phyloP scores from a whole-genome alignment of 768 basidiomycete genomes.

The Lactarius indigo region DNA sequence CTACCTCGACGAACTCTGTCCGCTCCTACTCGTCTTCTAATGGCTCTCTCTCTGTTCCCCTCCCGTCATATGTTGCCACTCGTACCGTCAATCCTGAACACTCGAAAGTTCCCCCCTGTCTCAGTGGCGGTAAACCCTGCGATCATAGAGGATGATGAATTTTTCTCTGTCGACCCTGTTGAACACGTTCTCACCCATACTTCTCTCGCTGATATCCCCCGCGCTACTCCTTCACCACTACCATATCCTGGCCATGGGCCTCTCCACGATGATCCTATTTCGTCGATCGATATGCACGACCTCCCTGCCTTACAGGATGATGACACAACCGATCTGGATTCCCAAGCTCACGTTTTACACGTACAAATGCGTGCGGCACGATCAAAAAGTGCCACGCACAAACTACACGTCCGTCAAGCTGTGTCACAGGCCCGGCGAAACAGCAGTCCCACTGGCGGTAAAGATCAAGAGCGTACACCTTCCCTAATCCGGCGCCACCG shows the following conservation, averaged over 20 bases:
- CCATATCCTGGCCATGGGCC: conserved; percentile 11
- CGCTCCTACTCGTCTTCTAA: conserved; percentile 30
- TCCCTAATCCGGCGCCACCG: conserved; percentile 5
- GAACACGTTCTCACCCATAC: conserved; percentile 24
- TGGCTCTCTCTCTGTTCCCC: conserved; percentile 29
- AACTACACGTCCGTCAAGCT: conserved; percentile 9
- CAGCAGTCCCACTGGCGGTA: background rate
- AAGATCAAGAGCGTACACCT: background rate
- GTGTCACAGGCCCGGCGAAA: conserved; percentile 8
- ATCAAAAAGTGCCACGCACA: conserved; percentile 10
- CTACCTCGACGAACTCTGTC: conserved; percentile 27
- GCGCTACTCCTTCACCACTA: conserved; percentile 21
- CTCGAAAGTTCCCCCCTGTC: conserved; percentile 14
- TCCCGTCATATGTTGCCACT: background rate
- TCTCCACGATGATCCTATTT: conserved; percentile 30
- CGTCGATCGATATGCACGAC: conserved; percentile 34
- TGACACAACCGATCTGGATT: conserved; percentile 20
- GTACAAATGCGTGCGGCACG: conserved; percentile 17
- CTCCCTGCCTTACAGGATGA: conserved; percentile 32
- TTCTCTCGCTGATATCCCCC: conserved; percentile 31
- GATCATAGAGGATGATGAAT: conserved; percentile 34
- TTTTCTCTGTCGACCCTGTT: conserved; percentile 5
- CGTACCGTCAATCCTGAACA: conserved; percentile 6
- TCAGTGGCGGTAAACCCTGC: conserved; percentile 29
- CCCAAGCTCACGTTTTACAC: conserved; percentile 10